A percentile compares a stretch with the other conserved stretches of the same genome.
phyloP scores from a whole-genome alignment of 1,284 basidiomycete genomes.

The Puccinia coronata region DNA sequence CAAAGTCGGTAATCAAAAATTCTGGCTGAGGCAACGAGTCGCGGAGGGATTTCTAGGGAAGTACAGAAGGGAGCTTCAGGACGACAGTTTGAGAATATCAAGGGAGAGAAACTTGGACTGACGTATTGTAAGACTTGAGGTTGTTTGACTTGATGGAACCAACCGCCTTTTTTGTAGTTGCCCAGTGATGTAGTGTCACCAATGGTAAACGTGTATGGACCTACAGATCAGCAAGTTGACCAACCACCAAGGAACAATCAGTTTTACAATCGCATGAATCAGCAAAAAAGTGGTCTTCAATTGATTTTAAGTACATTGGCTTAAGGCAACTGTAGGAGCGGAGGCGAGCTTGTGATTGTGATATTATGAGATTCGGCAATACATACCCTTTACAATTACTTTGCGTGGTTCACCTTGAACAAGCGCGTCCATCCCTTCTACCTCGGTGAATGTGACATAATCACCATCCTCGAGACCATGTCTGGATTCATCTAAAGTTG shows the following conservation, averaged over 20 bases:
- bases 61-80: background rate
- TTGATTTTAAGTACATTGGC: background rate
- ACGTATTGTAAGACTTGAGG: constrained; percentile 86
- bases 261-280: background rate
- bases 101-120: background rate
- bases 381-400: constrained; percentile 75
- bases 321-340: background rate
- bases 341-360: background rate
- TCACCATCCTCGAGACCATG: constrained; percentile 98
- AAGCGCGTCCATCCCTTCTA: constrained; percentile 90
- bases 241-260: background rate
- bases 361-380: background rate
- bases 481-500: constrained; percentile 93
- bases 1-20: constrained; percentile 92
- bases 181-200: constrained; percentile 80
- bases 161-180: constrained; percentile 83
- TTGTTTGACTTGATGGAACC: constrained; percentile 99
- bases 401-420: constrained; percentile 90
- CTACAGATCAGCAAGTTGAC: background rate
- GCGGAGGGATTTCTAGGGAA: constrained; percentile 74
- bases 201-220: constrained; percentile 92
- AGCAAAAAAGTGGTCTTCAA: background rate
- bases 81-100: background rate
- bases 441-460: constrained; percentile 95
- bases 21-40: constrained; percentile 83